A percentile compares a stretch with the other conserved stretches of the same genome.
Evolutionary conservation across 129 eudicot genomes (phyloP).

Genomic region (Chrysanthemum seticuspe): DNA sequence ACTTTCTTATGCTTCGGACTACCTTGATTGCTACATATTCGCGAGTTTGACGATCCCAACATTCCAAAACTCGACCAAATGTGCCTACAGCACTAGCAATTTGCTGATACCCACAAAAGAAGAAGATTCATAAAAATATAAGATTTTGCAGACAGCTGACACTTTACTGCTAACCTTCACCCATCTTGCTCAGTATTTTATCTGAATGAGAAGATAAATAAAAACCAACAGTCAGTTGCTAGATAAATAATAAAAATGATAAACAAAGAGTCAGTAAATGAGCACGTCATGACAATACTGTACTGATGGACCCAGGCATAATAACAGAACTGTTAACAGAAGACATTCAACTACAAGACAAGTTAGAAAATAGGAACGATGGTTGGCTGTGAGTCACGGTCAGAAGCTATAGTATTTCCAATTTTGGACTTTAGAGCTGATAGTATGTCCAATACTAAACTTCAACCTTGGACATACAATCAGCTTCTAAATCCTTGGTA

Average conservation of each 20-base stretch:
- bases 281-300: too few relatives aligned
- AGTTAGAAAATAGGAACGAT: too few relatives aligned
- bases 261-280: neutral
- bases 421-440: too few relatives aligned
- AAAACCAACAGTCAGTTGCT: slow-evolving; percentile 22
- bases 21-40: slow-evolving; percentile 87
- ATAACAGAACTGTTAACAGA: too few relatives aligned
- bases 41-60: slow-evolving; percentile 82
- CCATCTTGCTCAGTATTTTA: slow-evolving; percentile 96
- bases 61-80: slow-evolving; percentile 98
- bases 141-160: slow-evolving; percentile 71
- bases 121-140: slow-evolving; percentile 59
- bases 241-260: slow-evolving; percentile 8
- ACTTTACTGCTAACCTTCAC: slow-evolving; percentile 98
- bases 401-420: too few relatives aligned
- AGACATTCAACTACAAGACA: too few relatives aligned
- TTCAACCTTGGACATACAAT: too few relatives aligned
- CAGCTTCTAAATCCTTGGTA: too few relatives aligned
- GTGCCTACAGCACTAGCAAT: slow-evolving; percentile 98
- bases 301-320: too few relatives aligned
- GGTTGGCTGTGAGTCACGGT: too few relatives aligned
- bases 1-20: slow-evolving; percentile 70
- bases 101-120: slow-evolving; percentile 71
- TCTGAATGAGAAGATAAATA: slow-evolving; percentile 42
- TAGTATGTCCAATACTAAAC: too few relatives aligned